Percentiles rank a stretch among this genome's conserved stretches.
phyloP scores from a whole-genome alignment of 306 rosid species.

The Oxytropis ochrocephala region DNA sequence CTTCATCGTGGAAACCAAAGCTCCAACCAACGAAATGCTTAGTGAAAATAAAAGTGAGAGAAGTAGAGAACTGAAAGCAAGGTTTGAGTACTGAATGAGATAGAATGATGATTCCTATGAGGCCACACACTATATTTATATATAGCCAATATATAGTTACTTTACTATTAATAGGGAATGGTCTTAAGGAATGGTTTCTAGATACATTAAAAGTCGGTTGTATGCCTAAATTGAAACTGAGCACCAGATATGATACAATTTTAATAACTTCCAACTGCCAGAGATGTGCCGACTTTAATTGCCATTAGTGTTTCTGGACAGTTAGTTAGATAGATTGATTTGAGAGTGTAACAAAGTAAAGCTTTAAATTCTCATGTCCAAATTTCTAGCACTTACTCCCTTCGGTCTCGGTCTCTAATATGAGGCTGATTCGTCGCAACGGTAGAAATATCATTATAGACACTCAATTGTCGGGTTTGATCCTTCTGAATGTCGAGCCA shows the following conservation, averaged over 20 bases:
- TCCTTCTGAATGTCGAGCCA: no score
- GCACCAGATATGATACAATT: slow-evolving; percentile 4
- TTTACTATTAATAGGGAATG: background rate
- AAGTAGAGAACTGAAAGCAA: background rate
- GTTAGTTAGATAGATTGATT: background rate
- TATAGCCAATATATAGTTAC: background rate
- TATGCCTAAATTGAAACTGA: background rate
- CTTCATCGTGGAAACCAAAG: slow-evolving; percentile 30
- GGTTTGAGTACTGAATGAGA: background rate
- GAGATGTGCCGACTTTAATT: slow-evolving; percentile 16
- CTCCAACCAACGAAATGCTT: background rate
- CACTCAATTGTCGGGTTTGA: no score
- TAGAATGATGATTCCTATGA: background rate
- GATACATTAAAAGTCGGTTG: slow-evolving; percentile 7
- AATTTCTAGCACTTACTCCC: no score
- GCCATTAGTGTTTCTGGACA: slow-evolving; percentile 22
- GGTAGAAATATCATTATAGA: no score
- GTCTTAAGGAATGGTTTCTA: background rate
- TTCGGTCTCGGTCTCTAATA: no score
- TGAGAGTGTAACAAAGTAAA: background rate
- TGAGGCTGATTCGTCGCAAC: no score
- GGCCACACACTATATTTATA: slow-evolving; percentile 14
- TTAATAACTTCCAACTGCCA: slow-evolving; percentile 58
- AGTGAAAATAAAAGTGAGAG: background rate
- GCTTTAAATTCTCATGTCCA: no score